Evolutionary conservation across 352 stramenopile species (phyloP).

Genomic region (Aphanomyces stellatus): DNA sequence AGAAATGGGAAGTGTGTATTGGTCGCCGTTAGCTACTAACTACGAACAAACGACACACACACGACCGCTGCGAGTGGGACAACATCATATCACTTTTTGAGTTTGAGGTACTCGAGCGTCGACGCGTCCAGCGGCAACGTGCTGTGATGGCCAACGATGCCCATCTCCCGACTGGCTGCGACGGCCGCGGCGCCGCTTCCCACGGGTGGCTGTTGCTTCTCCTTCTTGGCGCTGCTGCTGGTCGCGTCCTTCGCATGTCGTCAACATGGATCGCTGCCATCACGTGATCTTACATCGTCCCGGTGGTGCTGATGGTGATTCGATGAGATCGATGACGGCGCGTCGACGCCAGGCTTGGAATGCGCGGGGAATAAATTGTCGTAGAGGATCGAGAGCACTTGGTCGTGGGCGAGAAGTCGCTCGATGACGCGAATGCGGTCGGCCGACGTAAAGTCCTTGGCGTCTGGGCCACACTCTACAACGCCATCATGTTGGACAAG

Average conservation of each 20-base stretch:
- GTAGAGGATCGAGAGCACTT: constrained; percentile 70
- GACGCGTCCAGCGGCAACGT: constrained; percentile 36
- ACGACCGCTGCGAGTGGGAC: too few relatives aligned
- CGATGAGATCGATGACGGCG: too few relatives aligned
- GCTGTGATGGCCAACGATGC: constrained; percentile 4
- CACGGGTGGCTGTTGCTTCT: constrained; percentile 14
- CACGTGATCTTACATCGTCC: too few relatives aligned
- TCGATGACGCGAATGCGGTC: constrained; percentile 71
- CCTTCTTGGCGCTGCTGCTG: background rate
- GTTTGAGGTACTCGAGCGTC: constrained; percentile 42
- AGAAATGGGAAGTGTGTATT: too few relatives aligned
- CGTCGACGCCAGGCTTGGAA: too few relatives aligned
- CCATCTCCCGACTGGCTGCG: constrained; percentile 26
- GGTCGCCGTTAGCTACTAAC: too few relatives aligned
- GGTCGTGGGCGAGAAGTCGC: constrained; percentile 62
- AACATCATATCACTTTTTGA: background rate
- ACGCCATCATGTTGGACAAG: background rate
- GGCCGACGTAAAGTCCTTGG: constrained; percentile 57
- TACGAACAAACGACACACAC: too few relatives aligned
- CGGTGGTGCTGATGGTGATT: background rate
- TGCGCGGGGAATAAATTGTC: constrained; percentile 57
- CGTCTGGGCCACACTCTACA: constrained; percentile 30
- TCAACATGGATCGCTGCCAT: background rate
- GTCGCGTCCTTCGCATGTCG: too few relatives aligned
- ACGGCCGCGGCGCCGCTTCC: constrained; percentile 35